phyloP scores from a whole-genome alignment of 352 stramenopile species.

The Pythium diclinum region DNA sequence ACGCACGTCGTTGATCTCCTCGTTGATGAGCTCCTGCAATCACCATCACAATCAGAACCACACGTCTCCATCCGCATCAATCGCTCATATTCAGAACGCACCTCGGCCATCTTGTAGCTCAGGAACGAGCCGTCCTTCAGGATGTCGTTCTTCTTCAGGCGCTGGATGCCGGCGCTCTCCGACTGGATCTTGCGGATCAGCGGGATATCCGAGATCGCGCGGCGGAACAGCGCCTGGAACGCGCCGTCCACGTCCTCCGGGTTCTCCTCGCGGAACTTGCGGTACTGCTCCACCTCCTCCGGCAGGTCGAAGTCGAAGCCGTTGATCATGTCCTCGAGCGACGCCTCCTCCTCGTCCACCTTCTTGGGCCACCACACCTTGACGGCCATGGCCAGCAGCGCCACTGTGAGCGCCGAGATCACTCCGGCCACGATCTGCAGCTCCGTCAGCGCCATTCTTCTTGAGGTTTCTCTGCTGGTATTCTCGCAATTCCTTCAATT shows the following conservation, averaged over 20 bases:
- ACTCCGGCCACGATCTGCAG: conserved; percentile 68
- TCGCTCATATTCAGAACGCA: conserved; percentile 6
- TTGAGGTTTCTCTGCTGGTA: not conserved
- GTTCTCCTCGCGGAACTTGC: conserved; percentile 62
- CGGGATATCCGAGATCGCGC: conserved; percentile 78
- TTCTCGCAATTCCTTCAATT: conserved; percentile 12
- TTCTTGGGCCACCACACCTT: conserved; percentile 72
- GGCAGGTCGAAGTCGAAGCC: conserved; percentile 86
- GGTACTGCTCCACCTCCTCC: conserved; percentile 78
- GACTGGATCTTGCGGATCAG: conserved; percentile 88
- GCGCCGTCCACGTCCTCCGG: conserved; percentile 59
- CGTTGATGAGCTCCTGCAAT: conserved; percentile 71
- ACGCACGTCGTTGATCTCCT: conserved; percentile 85
- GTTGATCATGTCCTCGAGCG: conserved; percentile 87
- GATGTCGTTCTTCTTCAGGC: conserved; percentile 86
- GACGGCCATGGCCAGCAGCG: conserved; percentile 59
- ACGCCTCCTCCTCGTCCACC: conserved; percentile 67
- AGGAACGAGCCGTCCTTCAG: conserved; percentile 85
- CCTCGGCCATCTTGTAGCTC: conserved; percentile 84
- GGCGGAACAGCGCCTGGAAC: conserved; percentile 82
- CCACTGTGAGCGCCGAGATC: conserved; percentile 56
- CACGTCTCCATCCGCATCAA: not conserved
- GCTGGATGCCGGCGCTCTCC: conserved; percentile 80
- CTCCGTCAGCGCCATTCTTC: conserved; percentile 49
- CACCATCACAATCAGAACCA: not conserved